Conservation (phyloP, 2,329 filamentous ascomycete genomes). For the Hymenoscyphus repandus region DNA sequence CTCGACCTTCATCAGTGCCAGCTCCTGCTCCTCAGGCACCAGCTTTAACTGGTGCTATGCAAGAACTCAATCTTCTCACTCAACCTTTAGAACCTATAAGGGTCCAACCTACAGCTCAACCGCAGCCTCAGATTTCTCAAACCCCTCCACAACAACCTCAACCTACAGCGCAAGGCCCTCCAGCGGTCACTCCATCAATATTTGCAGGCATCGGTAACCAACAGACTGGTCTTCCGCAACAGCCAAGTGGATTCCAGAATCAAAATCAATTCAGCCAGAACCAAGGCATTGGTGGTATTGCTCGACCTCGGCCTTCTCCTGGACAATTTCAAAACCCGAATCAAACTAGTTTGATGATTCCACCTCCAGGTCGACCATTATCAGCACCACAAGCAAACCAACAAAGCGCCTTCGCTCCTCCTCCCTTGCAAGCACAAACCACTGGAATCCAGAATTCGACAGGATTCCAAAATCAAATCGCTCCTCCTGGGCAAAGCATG, state of each 20-base stretch:
- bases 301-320: slow-evolving; percentile 68
- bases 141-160: slow-evolving; percentile 31
- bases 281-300: slow-evolving; percentile 29
- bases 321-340: slow-evolving; percentile 51
- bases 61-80: slow-evolving; percentile 60
- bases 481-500: slow-evolving; percentile 70
- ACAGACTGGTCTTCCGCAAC: slow-evolving; percentile 41
- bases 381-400: slow-evolving; percentile 83
- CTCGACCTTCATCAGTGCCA: slow-evolving; percentile 37
- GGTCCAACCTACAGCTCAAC: slow-evolving; percentile 29
- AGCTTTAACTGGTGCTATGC: slow-evolving; percentile 63
- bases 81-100: slow-evolving; percentile 52
- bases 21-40: slow-evolving; percentile 35
- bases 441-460: slow-evolving; percentile 57
- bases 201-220: slow-evolving; percentile 46
- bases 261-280: slow-evolving; percentile 33
- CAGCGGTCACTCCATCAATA: slow-evolving; percentile 54
- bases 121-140: slow-evolving; percentile 19
- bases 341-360: slow-evolving; percentile 62
- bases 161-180: slow-evolving; percentile 34
- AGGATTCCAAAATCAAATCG: slow-evolving; percentile 55
- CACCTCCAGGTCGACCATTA: slow-evolving; percentile 73
- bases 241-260: slow-evolving; percentile 39
- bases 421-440: slow-evolving; percentile 76
- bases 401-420: slow-evolving; percentile 65